Conservation (phyloP, 192 early-diverging fungal species). For the Umbelopsis ramanniana region DNA sequence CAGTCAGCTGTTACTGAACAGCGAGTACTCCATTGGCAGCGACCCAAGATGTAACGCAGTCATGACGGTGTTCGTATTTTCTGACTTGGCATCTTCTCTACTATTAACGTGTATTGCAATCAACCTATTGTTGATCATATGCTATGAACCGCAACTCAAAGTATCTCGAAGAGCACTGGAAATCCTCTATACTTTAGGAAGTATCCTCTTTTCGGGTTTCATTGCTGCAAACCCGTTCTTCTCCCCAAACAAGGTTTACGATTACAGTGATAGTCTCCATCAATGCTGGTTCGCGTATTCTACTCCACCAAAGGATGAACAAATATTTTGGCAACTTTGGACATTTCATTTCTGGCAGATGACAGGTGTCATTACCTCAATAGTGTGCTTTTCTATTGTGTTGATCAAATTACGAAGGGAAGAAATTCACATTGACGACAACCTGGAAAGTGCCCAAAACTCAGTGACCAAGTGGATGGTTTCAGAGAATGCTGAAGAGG, state of each 20-base stretch:
- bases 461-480: not conserved
- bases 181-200: not conserved
- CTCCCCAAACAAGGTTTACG: not conserved
- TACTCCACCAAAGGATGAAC: not conserved
- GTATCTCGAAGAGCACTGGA: not conserved
- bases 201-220: not conserved
- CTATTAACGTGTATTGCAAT: conserved; percentile 1
- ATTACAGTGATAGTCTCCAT: not conserved
- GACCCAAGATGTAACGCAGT: not conserved
- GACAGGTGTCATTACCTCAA: not conserved
- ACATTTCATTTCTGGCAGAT: not conserved
- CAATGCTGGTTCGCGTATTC: not conserved
- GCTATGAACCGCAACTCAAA: not conserved
- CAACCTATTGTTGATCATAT: not conserved
- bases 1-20: not conserved
- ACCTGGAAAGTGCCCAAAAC: not conserved
- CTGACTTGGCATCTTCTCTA: not conserved
- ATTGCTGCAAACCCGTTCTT: not conserved
- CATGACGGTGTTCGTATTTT: not conserved
- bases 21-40: not conserved
- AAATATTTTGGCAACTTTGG: conserved; percentile 14
- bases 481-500: not conserved
- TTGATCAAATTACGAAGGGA: not conserved
- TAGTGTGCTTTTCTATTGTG: not conserved
- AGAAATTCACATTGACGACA: conserved; percentile 4